phyloP scores from a whole-genome alignment of 2,329 filamentous ascomycete genomes.

The Penicillium sp. region DNA sequence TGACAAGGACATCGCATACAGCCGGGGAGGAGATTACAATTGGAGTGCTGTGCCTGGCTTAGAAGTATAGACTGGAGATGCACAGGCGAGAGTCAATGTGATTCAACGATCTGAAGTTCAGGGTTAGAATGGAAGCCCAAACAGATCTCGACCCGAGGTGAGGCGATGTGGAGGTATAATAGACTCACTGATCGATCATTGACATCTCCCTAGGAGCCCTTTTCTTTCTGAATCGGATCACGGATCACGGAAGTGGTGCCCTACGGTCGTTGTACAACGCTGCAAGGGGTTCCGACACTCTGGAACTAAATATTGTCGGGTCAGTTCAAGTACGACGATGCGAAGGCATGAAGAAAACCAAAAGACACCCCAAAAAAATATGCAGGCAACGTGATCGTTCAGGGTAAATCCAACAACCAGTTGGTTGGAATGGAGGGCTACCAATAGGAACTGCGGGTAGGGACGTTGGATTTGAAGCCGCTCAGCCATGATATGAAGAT shows the following conservation, averaged over 20 bases:
- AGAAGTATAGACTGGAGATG: not conserved
- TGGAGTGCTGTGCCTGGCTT: not conserved
- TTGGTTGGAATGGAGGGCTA: constrained; percentile 1
- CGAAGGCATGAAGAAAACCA: constrained; percentile 6
- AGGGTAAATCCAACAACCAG: not conserved
- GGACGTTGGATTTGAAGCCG: not conserved
- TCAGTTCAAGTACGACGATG: constrained; percentile 18
- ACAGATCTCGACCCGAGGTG: not conserved
- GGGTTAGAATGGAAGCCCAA: not conserved
- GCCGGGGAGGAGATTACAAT: not conserved
- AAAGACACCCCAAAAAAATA: not conserved
- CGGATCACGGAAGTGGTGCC: constrained; percentile 1
- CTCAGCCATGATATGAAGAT: not conserved
- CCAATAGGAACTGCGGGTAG: not conserved
- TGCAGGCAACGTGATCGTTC: constrained; percentile 9
- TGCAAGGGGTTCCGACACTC: constrained; percentile 15
- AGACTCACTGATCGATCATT: constrained; percentile 12
- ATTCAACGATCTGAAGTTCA: not conserved
- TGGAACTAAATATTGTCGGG: constrained; percentile 9
- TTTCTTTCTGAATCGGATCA: constrained; percentile 11
- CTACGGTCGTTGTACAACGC: constrained; percentile 13
- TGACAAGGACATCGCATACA: constrained; percentile 45
- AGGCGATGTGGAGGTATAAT: not conserved
- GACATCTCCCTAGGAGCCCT: constrained; percentile 14
- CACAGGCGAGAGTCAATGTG: not conserved